Base-by-base conservation (phyloP, 2,329 filamentous ascomycete species). In the Paracoccidioides brasiliensis region DNA sequence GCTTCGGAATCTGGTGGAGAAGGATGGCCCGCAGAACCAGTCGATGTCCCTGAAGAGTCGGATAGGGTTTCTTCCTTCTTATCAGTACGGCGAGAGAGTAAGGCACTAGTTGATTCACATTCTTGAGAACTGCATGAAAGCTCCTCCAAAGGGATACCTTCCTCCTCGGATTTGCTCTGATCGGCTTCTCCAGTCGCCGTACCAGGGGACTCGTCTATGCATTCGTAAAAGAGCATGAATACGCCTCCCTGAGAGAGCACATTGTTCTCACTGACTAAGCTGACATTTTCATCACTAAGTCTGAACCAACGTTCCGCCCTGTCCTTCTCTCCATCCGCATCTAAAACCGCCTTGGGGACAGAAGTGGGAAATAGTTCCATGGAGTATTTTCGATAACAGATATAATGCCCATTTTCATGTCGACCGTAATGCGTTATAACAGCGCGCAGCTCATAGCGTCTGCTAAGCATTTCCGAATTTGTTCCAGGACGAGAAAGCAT, bases 181-280 rank as follows among this genome's bases (percentile, higher is more conserved):
- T 58, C 55, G 14, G 63, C 61, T 12, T 59, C 61, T 3, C 57
- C 55, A 15, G 56, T 58, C n/a, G 58, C 59, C 38, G 28, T 57
- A 32, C 50, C 56, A 3, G 46, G 49, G 10, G 54, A 30, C 35
- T 57, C 56, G 4, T 85, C 82, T 30, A 86, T 74, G 49, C 80
- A 81, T 67, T 98, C 91, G 68, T 97, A 98, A 69, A 97, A 97
- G 0, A 97, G 78, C 91, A 98, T 97, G 67, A 97, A 97, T 0
- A 90, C 91, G 1, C 88, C 89, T 0, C 83, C 83, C 62, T 95
- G 85, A 2, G 77, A 78, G 52, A 93, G 73, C 0, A 95, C 87
- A 33, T 80, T 78, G 9, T 84, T 78, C 67, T 95, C 88, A 22
- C 80, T 80, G 30, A 90, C 85, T 60, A 80, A 77, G 58, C 77